phyloP scores from a whole-genome alignment of 345 rosid genomes.

The Hibiscus mutabilis region DNA sequence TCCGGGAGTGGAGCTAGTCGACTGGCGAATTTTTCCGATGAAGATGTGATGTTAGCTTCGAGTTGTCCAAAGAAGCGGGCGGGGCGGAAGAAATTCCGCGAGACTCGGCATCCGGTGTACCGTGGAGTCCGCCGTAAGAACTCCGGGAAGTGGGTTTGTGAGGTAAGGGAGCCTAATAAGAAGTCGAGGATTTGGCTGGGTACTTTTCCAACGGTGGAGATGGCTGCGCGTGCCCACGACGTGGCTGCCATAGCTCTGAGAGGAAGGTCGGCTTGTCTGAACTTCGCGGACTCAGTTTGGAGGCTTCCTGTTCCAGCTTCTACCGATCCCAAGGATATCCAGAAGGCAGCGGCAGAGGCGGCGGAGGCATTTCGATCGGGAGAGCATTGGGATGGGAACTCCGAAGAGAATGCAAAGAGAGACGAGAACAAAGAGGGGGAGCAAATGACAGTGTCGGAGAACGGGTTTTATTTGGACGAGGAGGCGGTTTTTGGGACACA shows the following conservation, averaged over 20 bases:
- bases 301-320: slow-evolving; percentile 64
- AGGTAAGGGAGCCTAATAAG: slow-evolving; percentile 81
- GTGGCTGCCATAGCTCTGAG: slow-evolving; percentile 75
- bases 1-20: slow-evolving; percentile 3
- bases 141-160: slow-evolving; percentile 90
- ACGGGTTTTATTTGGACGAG: slow-evolving; percentile 46
- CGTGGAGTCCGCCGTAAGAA: slow-evolving; percentile 69
- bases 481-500: slow-evolving; percentile 68
- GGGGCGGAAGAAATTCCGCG: slow-evolving; percentile 80
- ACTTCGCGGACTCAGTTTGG: slow-evolving; percentile 86
- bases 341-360: slow-evolving; percentile 68
- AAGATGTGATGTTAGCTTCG: slow-evolving; percentile 53
- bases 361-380: slow-evolving; percentile 39
- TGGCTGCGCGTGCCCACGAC: slow-evolving; percentile 96
- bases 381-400: slow-evolving; percentile 15
- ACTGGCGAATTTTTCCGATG: slow-evolving; percentile 36
- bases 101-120: slow-evolving; percentile 84
- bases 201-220: slow-evolving; percentile 62
- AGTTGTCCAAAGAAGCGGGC: slow-evolving; percentile 67
- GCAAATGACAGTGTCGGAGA: slow-evolving; percentile 8
- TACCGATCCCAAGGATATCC: slow-evolving; percentile 55
- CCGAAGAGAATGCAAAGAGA: neutral
- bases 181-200: slow-evolving; percentile 89
- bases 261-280: slow-evolving; percentile 72
- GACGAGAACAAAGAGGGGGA: slow-evolving; percentile 2